Evolutionary conservation across 768 basidiomycete genomes (phyloP).

Genomic region (Termitomyces sp.): DNA sequence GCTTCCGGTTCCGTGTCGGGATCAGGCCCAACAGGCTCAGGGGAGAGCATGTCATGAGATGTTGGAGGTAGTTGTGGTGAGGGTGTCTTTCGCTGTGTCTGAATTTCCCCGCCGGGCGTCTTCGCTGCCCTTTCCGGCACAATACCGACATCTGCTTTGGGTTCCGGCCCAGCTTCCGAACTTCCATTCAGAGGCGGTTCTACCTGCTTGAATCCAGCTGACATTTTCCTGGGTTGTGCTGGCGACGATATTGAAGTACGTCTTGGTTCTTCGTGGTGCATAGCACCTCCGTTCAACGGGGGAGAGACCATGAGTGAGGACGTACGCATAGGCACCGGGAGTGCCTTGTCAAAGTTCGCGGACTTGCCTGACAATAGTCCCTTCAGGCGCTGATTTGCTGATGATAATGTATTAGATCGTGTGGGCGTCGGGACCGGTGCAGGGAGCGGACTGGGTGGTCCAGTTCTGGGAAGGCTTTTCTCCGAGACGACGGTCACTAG

Average conservation of each 20-base stretch:
- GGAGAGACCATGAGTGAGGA: constrained; percentile 10
- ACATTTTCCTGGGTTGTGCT: constrained; percentile 6
- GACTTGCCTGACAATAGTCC: constrained; percentile 39
- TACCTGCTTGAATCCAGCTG: constrained; percentile 20
- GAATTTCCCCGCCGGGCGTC: neutral
- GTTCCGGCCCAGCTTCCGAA: constrained; percentile 16
- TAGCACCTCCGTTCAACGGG: neutral
- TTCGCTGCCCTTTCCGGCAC: constrained; percentile 5
- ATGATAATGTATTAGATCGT: constrained; percentile 23
- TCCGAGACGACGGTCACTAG: constrained; percentile 84
- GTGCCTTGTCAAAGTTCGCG: constrained; percentile 32
- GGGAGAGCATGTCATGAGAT: constrained; percentile 7
- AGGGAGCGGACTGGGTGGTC: constrained; percentile 25
- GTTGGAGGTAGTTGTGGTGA: constrained; percentile 6
- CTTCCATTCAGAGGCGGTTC: constrained; percentile 9
- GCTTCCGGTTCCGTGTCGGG: constrained; percentile 5
- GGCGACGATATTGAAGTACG: constrained; percentile 2
- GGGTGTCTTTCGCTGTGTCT: neutral
- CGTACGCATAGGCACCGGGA: constrained; percentile 26
- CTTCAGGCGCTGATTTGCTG: constrained; percentile 46
- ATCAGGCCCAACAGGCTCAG: constrained; percentile 4
- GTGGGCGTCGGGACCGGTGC: constrained; percentile 29
- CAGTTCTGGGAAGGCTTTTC: constrained; percentile 45
- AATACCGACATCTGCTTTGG: neutral
- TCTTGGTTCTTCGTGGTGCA: neutral